These are phyloP conservation scores for Rosa lucieae DNA, from an alignment of 306 rosid species.

Conservation along the genomic window DNA sequence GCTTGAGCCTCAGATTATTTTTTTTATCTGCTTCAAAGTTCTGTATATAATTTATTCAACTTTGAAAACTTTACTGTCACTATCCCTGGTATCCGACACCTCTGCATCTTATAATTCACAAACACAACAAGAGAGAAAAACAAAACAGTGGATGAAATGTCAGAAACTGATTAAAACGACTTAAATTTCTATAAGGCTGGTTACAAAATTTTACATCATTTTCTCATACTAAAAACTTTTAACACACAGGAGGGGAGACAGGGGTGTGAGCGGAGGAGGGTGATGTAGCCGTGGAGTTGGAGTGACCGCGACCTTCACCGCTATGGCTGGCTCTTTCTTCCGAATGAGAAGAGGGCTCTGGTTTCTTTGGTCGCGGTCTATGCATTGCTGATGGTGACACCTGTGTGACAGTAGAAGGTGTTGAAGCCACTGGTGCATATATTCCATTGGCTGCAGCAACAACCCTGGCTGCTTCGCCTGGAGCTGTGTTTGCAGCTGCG, in stretches of 20 bases:
- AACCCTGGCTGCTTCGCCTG: constrained; percentile 44
- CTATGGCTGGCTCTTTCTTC: constrained; percentile 54
- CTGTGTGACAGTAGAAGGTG: constrained; percentile 34
- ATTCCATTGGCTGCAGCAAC: constrained; percentile 38
- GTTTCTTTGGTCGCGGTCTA: constrained; percentile 36
- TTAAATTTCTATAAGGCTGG: constrained; percentile 25
- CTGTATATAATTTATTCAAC: constrained; percentile 36
- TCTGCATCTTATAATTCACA: constrained; percentile 23
- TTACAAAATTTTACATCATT: constrained; percentile 43
- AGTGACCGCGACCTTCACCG: constrained; percentile 52
- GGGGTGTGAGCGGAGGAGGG: constrained; percentile 68
- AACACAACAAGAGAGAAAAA: constrained; percentile 20
- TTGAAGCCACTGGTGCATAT: constrained; percentile 67
- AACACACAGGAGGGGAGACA: constrained; percentile 43
- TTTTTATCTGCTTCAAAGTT: constrained; percentile 24
- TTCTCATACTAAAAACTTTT: constrained; percentile 24
- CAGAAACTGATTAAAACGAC: constrained; percentile 25
- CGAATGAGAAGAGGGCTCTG: constrained; percentile 38
- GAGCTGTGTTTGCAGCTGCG: constrained; percentile 33
- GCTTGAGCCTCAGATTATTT: background rate
- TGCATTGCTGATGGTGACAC: constrained; percentile 24
- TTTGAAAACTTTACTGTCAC: constrained; percentile 36
- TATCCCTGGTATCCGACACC: constrained; percentile 31
- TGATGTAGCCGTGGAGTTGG: constrained; percentile 72
- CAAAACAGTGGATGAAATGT: constrained; percentile 14